phyloP scores from a whole-genome alignment of 495 filamentous ascomycete genomes.

The Lasiosphaeris hirsuta region DNA sequence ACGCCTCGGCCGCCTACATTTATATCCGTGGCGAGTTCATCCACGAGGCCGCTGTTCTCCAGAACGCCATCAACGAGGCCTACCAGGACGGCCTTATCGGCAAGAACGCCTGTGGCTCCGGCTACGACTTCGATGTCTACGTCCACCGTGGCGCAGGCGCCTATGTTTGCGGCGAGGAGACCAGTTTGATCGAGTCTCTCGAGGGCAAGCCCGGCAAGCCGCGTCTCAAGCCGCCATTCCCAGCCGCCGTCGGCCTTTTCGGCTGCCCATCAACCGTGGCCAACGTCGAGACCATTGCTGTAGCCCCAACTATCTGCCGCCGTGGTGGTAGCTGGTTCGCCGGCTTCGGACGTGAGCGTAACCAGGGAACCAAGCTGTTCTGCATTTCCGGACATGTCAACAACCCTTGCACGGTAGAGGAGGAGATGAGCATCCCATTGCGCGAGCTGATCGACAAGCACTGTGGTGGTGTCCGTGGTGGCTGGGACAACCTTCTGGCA shows the following conservation, averaged over 20 bases:
- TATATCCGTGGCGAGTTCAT: constrained; percentile 99
- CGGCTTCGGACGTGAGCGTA: constrained; percentile 87
- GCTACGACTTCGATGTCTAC: constrained; percentile 97
- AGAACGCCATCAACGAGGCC: constrained; percentile 94
- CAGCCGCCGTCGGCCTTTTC: constrained; percentile 93
- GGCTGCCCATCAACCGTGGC: constrained; percentile 97
- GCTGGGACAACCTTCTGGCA: constrained; percentile 95
- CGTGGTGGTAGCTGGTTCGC: constrained; percentile 92
- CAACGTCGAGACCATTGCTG: constrained; percentile 95
- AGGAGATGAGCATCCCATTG: constrained; percentile 96
- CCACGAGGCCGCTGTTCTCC: constrained; percentile 89
- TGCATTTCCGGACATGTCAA: constrained; percentile 99
- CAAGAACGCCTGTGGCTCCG: constrained; percentile 94
- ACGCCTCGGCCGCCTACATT: constrained; percentile 97
- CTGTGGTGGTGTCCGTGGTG: constrained; percentile 92
- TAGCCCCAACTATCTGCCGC: constrained; percentile 93
- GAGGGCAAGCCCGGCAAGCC: constrained; percentile 99
- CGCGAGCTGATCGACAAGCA: constrained; percentile 95
- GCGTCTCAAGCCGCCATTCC: constrained; percentile 96
- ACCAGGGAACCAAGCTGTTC: constrained; percentile 95
- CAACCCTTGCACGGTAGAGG: constrained; percentile 95
- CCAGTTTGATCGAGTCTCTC: constrained; percentile 93
- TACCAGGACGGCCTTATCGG: constrained; percentile 91
- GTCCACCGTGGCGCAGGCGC: constrained; percentile 96
- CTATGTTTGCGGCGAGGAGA: constrained; percentile 97